Base-by-base conservation (phyloP, 768 basidiomycete genomes). In the Clathrus columnatus region DNA sequence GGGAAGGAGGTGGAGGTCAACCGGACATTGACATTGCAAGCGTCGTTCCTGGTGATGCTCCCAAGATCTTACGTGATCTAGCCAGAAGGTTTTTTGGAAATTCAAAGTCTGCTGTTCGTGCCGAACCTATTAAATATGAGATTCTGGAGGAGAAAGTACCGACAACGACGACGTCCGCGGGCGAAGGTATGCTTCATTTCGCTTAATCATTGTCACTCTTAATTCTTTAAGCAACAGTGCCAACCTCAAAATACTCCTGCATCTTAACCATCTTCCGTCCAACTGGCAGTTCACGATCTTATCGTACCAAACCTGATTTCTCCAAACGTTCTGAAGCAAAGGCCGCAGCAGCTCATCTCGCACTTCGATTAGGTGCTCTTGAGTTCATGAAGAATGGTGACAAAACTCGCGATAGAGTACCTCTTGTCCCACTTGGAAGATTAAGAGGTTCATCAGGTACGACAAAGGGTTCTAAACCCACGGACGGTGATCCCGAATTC, bases 231-330 rank as follows among this genome's bases (percentile, higher is more conserved):
- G 24, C 48, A 23, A 16, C 20, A 17, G 14, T 55, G 48, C 7
- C 57, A 23, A 17, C 24, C 2, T 7, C 61, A 85, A 82, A 63
- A 57, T 82, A 78, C 61, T 76, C 78, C 51, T 84, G 84, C 60
- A 80, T 81, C 48, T 63, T 85, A 41, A 82, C 81, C 0, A 77
- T 85, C 56, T 78, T 72, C 1, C 79, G 76, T 20, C 81, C 80
- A 0, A 72, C 77, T 28, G 82, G 80, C 17, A 55, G 65, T 1
- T 67, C 67, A 4, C 72, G 81, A 45, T 76, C 78, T 0, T 85
- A 84, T 68, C 72, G 74, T 23, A 80, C 81, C 0, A 71, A 76
- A 23, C 67, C 72, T 14, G 44, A 63, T 1, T 78, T 75, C 59
- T 43, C 69, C 16, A 72, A 73, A 32, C 76, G 78, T 60, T 68